A percentile compares a stretch with the other conserved stretches of the same genome.
These are phyloP conservation scores for Neopestalotiopsis rosae DNA, from an alignment of 2,329 filamentous ascomycete species.

Conservation along the genomic window DNA sequence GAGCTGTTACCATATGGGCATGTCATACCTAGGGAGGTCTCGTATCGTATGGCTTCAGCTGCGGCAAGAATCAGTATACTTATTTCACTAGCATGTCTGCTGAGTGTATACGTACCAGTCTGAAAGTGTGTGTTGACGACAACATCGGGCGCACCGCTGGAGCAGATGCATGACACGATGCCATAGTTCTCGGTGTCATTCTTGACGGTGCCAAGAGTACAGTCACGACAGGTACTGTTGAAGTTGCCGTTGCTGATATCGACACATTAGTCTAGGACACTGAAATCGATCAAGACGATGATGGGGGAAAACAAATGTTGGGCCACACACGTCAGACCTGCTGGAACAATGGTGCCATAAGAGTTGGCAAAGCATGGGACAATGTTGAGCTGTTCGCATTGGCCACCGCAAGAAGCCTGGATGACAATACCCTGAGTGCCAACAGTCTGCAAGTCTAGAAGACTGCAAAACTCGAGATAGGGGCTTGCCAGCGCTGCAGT, in stretches of 20 bases:
- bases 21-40: constrained; percentile 16
- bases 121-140: constrained; percentile 14
- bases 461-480: constrained; percentile 19
- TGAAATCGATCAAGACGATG: neutral
- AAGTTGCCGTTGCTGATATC: constrained; percentile 16
- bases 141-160: constrained; percentile 7
- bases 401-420: constrained; percentile 14
- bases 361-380: constrained; percentile 19
- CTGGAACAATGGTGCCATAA: constrained; percentile 11
- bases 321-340: constrained; percentile 9
- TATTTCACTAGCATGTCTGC: neutral
- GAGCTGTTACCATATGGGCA: constrained; percentile 12
- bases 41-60: constrained; percentile 16
- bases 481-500: constrained; percentile 2
- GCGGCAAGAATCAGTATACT: neutral
- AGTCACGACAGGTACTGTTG: constrained; percentile 17
- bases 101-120: constrained; percentile 12
- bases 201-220: constrained; percentile 14
- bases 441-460: constrained; percentile 2
- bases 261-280: neutral
- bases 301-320: neutral
- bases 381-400: constrained; percentile 20
- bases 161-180: constrained; percentile 14
- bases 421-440: constrained; percentile 9
- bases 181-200: constrained; percentile 19